These are phyloP conservation scores for Torulaspora delbrueckii DNA, from an alignment of 805 yeast species.

Conservation along the genomic window DNA sequence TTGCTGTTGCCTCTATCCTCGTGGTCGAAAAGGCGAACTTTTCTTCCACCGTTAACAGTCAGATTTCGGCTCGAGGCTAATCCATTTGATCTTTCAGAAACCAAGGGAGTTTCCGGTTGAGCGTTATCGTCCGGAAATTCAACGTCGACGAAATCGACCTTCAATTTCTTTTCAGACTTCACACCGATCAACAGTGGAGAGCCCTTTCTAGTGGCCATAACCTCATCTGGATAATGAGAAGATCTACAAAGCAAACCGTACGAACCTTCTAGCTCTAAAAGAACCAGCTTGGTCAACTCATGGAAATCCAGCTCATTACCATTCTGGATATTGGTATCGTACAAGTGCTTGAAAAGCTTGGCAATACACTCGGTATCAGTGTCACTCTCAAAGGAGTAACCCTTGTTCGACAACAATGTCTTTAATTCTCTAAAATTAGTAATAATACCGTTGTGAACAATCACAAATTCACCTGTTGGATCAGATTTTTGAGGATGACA, in stretches of 20 bases:
- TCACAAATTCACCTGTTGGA: constrained; percentile 71
- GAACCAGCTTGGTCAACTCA: constrained; percentile 86
- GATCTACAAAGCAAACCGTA: constrained; percentile 94
- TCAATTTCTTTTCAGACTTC: constrained; percentile 88
- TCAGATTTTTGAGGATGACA: constrained; percentile 98
- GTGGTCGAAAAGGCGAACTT: constrained; percentile 9
- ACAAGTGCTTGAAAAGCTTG: constrained; percentile 84
- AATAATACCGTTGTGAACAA: constrained; percentile 97
- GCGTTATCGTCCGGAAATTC: constrained; percentile 75
- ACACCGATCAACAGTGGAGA: constrained; percentile 97
- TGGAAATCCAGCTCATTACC: constrained; percentile 82
- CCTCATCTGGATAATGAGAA: constrained; percentile 88
- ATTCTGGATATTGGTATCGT: constrained; percentile 67
- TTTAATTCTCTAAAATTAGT: constrained; percentile 91
- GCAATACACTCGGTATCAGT: constrained; percentile 99
- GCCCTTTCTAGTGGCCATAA: constrained; percentile 96
- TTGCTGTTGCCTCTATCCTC: constrained; percentile 10
- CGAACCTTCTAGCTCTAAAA: constrained; percentile 93
- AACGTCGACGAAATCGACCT: constrained; percentile 97
- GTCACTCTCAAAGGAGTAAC: constrained; percentile 79
- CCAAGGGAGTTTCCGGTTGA: constrained; percentile 33
- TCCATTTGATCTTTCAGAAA: constrained; percentile 7
- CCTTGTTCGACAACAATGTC: constrained; percentile 73
- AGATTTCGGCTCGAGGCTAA: constrained; percentile 18
- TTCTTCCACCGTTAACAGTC: constrained; percentile 12